A percentile compares a stretch with the other conserved stretches of the same genome.
Evolutionary conservation across 1,139 yeast species (phyloP).

Genomic region (Scheffersomyces lignicola): DNA sequence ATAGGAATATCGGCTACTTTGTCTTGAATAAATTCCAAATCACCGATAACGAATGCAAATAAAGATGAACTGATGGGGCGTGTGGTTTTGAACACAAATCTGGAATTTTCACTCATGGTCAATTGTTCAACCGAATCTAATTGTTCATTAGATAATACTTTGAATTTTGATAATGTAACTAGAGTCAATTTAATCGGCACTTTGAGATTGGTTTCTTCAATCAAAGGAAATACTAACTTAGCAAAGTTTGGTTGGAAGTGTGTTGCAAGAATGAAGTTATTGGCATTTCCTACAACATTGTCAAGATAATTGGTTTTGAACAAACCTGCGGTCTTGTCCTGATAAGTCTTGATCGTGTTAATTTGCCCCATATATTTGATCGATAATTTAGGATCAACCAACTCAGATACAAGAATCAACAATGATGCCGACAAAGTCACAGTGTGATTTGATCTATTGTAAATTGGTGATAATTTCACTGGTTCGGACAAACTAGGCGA

Average conservation of each 20-base stretch:
- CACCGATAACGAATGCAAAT: slow-evolving; percentile 68
- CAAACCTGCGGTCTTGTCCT: slow-evolving; percentile 62
- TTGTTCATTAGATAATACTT: slow-evolving; percentile 51
- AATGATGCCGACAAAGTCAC: slow-evolving; percentile 21
- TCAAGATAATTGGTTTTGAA: slow-evolving; percentile 65
- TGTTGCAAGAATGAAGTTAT: slow-evolving; percentile 57
- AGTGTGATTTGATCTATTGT: slow-evolving; percentile 40
- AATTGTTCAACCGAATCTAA: slow-evolving; percentile 21
- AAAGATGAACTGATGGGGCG: slow-evolving; percentile 62
- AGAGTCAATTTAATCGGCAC: slow-evolving; percentile 50
- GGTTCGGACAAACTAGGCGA: slow-evolving; percentile 20
- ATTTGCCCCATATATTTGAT: slow-evolving; percentile 53
- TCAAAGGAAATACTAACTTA: slow-evolving; percentile 59
- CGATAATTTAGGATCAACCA: slow-evolving; percentile 2
- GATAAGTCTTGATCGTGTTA: slow-evolving; percentile 52
- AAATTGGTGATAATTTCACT: slow-evolving; percentile 27
- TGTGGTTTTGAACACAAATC: slow-evolving; percentile 48
- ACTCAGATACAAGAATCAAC: slow-evolving; percentile 7
- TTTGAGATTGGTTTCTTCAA: slow-evolving; percentile 62
- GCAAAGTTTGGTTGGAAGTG: slow-evolving; percentile 72
- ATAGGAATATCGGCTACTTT: slow-evolving; percentile 37
- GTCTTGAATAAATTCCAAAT: slow-evolving; percentile 52
- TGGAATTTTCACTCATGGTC: slow-evolving; percentile 21
- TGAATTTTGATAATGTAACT: slow-evolving; percentile 43
- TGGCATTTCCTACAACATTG: slow-evolving; percentile 44